Base-by-base conservation (phyloP, 305 asterid genomes). In the Solanum hybrid region DNA sequence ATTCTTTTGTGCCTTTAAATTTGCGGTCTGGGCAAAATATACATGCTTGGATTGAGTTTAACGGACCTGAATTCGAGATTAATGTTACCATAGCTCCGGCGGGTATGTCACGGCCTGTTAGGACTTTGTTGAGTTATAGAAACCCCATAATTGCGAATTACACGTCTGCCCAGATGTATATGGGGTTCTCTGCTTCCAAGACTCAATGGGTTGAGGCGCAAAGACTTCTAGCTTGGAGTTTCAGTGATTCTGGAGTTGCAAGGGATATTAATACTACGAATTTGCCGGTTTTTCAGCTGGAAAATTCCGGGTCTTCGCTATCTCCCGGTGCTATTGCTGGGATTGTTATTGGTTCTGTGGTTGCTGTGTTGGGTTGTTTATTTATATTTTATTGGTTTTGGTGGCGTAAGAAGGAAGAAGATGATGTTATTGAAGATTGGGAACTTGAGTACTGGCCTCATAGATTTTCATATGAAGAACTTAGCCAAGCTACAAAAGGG, bases 361-460 rank as follows among this genome's bases (percentile, higher is more conserved):
- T 51, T 40, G 91, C 88, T 57, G 46, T 51, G 57, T 69, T 89
- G 8, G 84, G 84, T 89, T 91, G 42, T 5, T 83, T 91, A 46
- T 88, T 51, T 82, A 74, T 90, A 29, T 82, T 87, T 78, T 94
- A 89, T 81, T 95, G 95, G 97, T 92, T 94, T 92, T 94, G 94
- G 98, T 89, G 75, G 85, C 89, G 29, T 22, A 18, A 18, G 22
- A 40, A 87, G 84, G 94, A 92, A 74, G 96, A 95, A 5, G 95
- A 94, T 16, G 96, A 93, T 40, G 94, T 90, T 26, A 92, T 96
- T 31, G 99, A 96, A 91, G 99, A 96, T 89, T 95, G 99, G 99
- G 98, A 96, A 90, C 94, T 94, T 89, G 98, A 94, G 89, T 96
- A 93, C 89, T 96, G 98, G 97, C 99, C 99, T 67, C 98, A 96